Conservation (phyloP, 2,329 filamentous ascomycete species). For the Didymella keratinophila region DNA sequence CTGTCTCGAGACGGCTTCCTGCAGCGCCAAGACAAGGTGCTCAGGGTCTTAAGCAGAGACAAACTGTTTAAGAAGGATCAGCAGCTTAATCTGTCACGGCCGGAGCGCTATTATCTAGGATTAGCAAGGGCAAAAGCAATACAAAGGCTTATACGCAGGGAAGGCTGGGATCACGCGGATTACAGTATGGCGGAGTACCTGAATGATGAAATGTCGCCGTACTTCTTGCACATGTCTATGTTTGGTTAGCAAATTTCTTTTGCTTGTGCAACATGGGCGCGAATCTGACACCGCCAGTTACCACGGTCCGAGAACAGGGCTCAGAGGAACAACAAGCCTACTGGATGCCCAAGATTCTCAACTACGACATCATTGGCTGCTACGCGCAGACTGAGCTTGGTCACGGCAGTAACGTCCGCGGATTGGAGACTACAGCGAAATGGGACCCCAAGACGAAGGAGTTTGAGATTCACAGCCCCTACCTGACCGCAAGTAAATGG, state of each 20-base stretch:
- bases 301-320: slow-evolving; percentile 61
- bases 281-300: slow-evolving; percentile 38
- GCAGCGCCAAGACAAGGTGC: slow-evolving; percentile 56
- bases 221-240: slow-evolving; percentile 61
- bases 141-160: slow-evolving; percentile 55
- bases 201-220: slow-evolving; percentile 62
- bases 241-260: slow-evolving; percentile 50
- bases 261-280: slow-evolving; percentile 27
- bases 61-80: slow-evolving; percentile 60
- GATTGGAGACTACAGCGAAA: slow-evolving; percentile 58
- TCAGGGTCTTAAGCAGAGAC: slow-evolving; percentile 56
- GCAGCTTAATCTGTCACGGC: slow-evolving; percentile 60
- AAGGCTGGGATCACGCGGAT: slow-evolving; percentile 60
- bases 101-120: slow-evolving; percentile 61
- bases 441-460: slow-evolving; percentile 57
- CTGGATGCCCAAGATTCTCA: slow-evolving; percentile 60
- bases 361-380: slow-evolving; percentile 70
- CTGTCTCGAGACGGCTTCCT: slow-evolving; percentile 59
- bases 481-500: slow-evolving; percentile 62
- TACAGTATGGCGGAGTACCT: slow-evolving; percentile 62
- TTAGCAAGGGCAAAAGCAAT: slow-evolving; percentile 62
- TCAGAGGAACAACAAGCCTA: slow-evolving; percentile 57
- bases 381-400: slow-evolving; percentile 77
- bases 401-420: slow-evolving; percentile 62
- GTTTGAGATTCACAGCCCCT: slow-evolving; percentile 61